phyloP scores from a whole-genome alignment of 257 asterid genomes.

The Solanum chmielewskii region DNA sequence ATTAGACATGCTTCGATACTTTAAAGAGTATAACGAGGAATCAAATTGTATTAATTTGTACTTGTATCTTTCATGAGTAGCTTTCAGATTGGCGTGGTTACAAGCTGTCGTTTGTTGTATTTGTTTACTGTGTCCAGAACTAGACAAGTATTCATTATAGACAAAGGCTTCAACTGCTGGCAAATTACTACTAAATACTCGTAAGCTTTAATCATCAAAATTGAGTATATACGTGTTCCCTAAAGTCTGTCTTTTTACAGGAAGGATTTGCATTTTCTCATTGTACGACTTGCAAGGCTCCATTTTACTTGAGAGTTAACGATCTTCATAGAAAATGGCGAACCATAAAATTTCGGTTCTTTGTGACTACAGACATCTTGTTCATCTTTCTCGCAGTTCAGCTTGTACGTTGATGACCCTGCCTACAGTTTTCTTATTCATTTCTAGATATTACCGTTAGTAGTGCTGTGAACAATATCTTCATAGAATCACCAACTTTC shows the following conservation, averaged over 20 bases:
- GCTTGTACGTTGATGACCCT: conserved; percentile 39
- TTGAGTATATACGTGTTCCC: background rate
- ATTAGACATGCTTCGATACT: background rate
- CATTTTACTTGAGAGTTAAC: conserved; percentile 74
- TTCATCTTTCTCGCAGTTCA: conserved; percentile 77
- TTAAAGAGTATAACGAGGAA: background rate
- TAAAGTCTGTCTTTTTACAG: conserved; percentile 20
- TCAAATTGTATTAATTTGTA: background rate
- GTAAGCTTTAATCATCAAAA: background rate
- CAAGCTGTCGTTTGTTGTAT: background rate
- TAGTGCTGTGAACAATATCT: background rate
- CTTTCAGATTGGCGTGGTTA: background rate
- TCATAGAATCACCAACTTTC: background rate
- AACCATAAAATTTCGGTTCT: conserved; percentile 78
- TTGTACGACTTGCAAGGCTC: conserved; percentile 94
- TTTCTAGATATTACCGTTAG: background rate
- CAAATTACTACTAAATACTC: background rate
- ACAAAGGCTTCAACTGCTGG: background rate
- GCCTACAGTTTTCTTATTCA: background rate
- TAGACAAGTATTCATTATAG: background rate
- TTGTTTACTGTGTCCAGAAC: background rate
- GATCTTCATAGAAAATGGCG: conserved; percentile 77
- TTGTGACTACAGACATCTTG: conserved; percentile 78
- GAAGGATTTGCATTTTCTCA: conserved; percentile 97
- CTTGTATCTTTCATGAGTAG: background rate